Conservation (phyloP, 768 basidiomycete species). For the Boletus pseudopeckii region DNA sequence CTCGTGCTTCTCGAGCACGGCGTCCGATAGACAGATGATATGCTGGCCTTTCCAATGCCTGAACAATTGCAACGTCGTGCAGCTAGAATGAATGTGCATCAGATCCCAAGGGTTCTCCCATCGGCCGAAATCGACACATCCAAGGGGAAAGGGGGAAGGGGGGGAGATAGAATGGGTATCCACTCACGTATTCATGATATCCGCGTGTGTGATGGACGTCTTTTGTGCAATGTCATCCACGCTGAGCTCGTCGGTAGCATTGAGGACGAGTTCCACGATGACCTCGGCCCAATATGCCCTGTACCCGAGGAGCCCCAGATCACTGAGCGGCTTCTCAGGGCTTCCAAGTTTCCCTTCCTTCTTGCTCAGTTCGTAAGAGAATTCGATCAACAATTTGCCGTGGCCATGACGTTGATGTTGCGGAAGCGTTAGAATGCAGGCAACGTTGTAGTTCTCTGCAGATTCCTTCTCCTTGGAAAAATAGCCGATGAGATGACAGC, state of each 20-base stretch:
- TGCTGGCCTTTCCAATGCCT: constrained; percentile 96
- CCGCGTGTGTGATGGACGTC: constrained; percentile 91
- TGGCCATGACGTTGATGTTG: constrained; percentile 97
- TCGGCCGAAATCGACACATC: neutral
- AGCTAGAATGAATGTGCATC: constrained; percentile 48
- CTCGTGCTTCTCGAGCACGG: constrained; percentile 87
- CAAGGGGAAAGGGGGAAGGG: neutral
- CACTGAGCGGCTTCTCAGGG: constrained; percentile 96
- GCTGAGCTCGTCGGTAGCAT: constrained; percentile 69
- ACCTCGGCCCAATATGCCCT: constrained; percentile 97
- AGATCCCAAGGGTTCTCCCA: constrained; percentile 4
- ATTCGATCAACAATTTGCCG: constrained; percentile 94
- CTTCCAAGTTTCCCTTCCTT: constrained; percentile 93
- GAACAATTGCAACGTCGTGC: constrained; percentile 90
- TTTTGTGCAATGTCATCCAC: constrained; percentile 97
- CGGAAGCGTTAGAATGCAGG: constrained; percentile 97
- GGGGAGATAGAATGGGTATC: constrained; percentile 4
- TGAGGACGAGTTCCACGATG: constrained; percentile 85
- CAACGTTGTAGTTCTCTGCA: constrained; percentile 97
- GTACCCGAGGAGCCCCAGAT: constrained; percentile 89
- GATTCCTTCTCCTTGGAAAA: constrained; percentile 99
- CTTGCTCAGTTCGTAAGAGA: constrained; percentile 97
- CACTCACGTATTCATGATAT: constrained; percentile 97
- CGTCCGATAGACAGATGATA: constrained; percentile 87
- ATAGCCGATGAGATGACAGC: constrained; percentile 95